phyloP scores from a whole-genome alignment of 2,329 filamentous ascomycete species.

The Ustilaginoidea virens region DNA sequence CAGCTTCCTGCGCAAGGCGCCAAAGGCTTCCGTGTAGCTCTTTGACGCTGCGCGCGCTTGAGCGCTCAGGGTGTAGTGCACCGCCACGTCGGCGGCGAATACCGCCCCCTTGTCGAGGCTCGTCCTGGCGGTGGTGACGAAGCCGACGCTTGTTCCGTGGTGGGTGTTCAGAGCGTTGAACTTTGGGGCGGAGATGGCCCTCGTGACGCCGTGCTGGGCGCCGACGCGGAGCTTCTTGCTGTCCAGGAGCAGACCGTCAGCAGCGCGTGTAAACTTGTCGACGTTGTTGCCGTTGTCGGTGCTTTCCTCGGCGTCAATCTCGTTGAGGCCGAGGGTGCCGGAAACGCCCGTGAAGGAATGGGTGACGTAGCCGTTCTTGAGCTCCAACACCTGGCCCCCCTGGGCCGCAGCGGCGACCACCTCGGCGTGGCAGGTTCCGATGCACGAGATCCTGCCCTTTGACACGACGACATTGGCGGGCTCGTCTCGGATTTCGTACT shows the following conservation, averaged over 20 bases:
- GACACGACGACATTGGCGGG: constrained; percentile 34
- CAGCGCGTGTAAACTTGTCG: constrained; percentile 37
- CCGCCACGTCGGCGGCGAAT: constrained; percentile 36
- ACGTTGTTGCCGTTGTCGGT: constrained; percentile 35
- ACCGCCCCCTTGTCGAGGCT: constrained; percentile 32
- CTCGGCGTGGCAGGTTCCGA: constrained; percentile 35
- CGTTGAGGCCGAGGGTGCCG: constrained; percentile 44
- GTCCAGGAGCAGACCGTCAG: constrained; percentile 39
- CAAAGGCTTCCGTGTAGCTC: constrained; percentile 39
- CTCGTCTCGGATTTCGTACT: constrained; percentile 15
- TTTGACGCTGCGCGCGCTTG: constrained; percentile 19
- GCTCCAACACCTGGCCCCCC: constrained; percentile 23
- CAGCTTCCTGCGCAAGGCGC: constrained; percentile 35
- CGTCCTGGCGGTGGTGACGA: constrained; percentile 33
- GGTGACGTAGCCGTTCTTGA: constrained; percentile 45
- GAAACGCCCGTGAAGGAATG: constrained; percentile 45
- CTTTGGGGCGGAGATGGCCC: constrained; percentile 40
- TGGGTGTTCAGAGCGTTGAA: constrained; percentile 26
- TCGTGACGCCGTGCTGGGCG: constrained; percentile 40
- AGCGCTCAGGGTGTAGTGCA: constrained; percentile 42
- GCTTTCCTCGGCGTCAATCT: constrained; percentile 41
- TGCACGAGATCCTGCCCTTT: constrained; percentile 37
- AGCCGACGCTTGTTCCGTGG: constrained; percentile 42
- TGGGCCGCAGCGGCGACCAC: constrained; percentile 19
- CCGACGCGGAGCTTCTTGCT: constrained; percentile 39